Base-by-base conservation (phyloP, 805 yeast species). In the Priceomyces haplophilus region DNA sequence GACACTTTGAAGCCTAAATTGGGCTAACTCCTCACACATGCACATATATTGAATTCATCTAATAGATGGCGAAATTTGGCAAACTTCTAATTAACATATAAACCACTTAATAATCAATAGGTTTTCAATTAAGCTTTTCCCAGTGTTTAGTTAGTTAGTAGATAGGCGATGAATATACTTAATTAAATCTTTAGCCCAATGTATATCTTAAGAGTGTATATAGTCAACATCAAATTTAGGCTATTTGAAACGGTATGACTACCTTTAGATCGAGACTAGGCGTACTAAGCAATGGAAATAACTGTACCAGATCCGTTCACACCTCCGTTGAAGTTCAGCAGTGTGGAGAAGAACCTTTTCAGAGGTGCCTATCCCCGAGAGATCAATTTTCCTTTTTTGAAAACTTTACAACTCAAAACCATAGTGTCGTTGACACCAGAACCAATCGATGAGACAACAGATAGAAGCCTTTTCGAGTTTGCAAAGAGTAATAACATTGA, bases 321-420 rank as follows among this genome's bases (percentile, higher is more conserved):
- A 0, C 88, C 96, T 0, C 98, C 99, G 2, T 69, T 90, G 46
- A 73, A 88, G 45, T 93, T 85, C 62, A 80, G 82, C 38, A 71
- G 79, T 12, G 79, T 90, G 2, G 87, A 84, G 53, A 79, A 85
- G 1, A 70, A 76, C 38, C 65, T 91, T 3, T 85, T 82, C 54
- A 66, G 98, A 36, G 98, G 98, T 0, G 84, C 95, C 1, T 87
- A 85, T 53, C 98, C 98, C 1, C 74, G 93, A 40, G 79, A 80
- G 37, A 74, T 82, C 43, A 90, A 88, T 56, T 72, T 78, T 46
- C 72, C 82, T 7, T 93, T 83, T 55, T 66, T 93, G 7, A 68
- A 74, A 48, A 73, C 88, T 25, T 71, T 90, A 24, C 65, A 76
- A 32, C 70, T 93, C 43, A 80, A 74, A 53, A 83, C 90, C 7